Evolutionary conservation across 2,329 filamentous ascomycete genomes (phyloP).

Genomic region (Aspergillus japonicus): DNA sequence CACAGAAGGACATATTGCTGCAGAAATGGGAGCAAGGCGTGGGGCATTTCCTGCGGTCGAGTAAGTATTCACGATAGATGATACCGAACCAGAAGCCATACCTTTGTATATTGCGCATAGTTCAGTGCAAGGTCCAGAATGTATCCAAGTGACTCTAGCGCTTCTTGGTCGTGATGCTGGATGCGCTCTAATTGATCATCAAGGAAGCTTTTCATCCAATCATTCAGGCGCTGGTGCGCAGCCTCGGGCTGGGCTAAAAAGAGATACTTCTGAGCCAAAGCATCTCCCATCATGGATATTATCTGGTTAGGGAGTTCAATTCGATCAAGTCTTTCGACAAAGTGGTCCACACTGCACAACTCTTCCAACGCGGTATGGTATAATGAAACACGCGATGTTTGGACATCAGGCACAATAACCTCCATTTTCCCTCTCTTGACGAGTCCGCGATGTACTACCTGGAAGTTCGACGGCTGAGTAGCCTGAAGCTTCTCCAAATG

Average conservation of each 20-base stretch:
- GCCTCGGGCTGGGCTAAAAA: slow-evolving; percentile 62
- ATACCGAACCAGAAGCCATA: slow-evolving; percentile 14
- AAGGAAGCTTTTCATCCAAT: slow-evolving; percentile 42
- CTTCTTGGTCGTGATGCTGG: slow-evolving; percentile 48
- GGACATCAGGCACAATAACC: slow-evolving; percentile 63
- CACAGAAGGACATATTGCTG: slow-evolving; percentile 58
- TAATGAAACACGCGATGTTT: slow-evolving; percentile 71
- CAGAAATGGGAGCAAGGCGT: slow-evolving; percentile 35
- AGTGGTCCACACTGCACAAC: slow-evolving; percentile 66
- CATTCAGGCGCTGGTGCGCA: slow-evolving; percentile 41
- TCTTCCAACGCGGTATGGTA: slow-evolving; percentile 64
- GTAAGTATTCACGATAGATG: slow-evolving; percentile 5
- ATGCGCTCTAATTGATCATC: slow-evolving; percentile 37
- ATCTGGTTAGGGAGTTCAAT: slow-evolving; percentile 81
- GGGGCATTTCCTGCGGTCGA: slow-evolving; percentile 31
- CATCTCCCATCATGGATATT: slow-evolving; percentile 72
- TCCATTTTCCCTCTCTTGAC: slow-evolving; percentile 52
- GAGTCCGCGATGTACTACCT: slow-evolving; percentile 57
- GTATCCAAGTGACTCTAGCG: slow-evolving; percentile 36
- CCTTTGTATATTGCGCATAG: slow-evolving; percentile 42
- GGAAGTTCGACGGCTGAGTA: slow-evolving; percentile 57
- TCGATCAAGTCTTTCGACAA: slow-evolving; percentile 71
- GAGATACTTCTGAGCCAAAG: slow-evolving; percentile 72
- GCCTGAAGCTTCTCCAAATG: slow-evolving; percentile 44
- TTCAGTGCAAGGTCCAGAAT: slow-evolving; percentile 34